Base-by-base conservation (phyloP, 2,329 filamentous ascomycete species). In the Colletotrichum somersetense region DNA sequence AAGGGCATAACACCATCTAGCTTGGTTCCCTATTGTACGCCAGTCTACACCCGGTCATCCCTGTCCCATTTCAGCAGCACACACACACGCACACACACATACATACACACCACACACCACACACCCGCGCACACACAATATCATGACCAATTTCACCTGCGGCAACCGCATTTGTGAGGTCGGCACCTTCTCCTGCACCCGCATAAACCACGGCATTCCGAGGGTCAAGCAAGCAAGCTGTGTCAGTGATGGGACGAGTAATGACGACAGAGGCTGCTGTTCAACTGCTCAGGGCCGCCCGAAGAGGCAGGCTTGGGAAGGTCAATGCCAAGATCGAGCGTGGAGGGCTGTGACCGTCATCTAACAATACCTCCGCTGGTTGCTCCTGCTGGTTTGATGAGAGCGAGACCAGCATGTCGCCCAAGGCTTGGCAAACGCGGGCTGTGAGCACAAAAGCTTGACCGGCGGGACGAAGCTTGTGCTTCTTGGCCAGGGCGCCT, bases 391-490 rank as follows among this genome's bases (percentile, higher is more conserved):
- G 53, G 26, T 63, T 64, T 64, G 69, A 64, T 68, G 66, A 63
- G 66, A 12, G 38, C 53, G 59, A 69, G 65, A 69, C 69, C 70
- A 70, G 33, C 55, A 53, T 55, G 59, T 65, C 61, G 61, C 66
- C 61, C 55, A 59, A 56, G 70, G 62, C 70, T 72, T 72, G 70
- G 70, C 66, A 61, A 72, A 72, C 23, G 70, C 70, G 70, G 66
- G 55, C 66, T 65, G 70, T 62, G 70, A 40, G 59, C 56, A 50
- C 56, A n/a, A 70, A 68, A 72, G 70, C 70, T 72, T 72, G 70
- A 63, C 38, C 38, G 53, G 50, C 55, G 46, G 59, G 55, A 61
- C n/a, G 66, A 72, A 70, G 70, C 70, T 70, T 70, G 70, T 70
- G 42, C 61, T 40, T 61, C 66, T 61, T 65, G 55, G 66, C 66